Conservation (phyloP, 78 protist species). For the Carpediemonas membranifera region DNA sequence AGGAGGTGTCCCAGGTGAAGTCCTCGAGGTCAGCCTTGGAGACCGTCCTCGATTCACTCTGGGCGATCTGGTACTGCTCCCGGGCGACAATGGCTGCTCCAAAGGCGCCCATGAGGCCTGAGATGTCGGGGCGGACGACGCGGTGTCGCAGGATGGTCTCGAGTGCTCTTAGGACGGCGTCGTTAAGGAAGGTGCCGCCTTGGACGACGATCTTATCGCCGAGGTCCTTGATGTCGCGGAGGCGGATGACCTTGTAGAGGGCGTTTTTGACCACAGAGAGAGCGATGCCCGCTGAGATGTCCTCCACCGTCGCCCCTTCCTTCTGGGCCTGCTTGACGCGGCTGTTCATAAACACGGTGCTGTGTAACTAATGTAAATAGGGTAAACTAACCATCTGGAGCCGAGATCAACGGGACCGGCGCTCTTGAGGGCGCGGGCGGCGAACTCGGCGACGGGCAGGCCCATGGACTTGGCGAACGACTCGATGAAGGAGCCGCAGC, state of each 20-base stretch:
- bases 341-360: constrained; percentile 29
- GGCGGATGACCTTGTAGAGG: constrained; percentile 18
- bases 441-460: background rate
- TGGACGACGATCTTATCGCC: constrained; percentile 14
- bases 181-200: constrained; percentile 26
- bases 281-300: constrained; percentile 22
- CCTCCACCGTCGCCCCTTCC: constrained; percentile 8
- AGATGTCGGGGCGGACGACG: constrained; percentile 16
- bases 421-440: background rate
- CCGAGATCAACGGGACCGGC: constrained; percentile 16
- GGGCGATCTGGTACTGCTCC: no score
- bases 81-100: constrained; percentile 8
- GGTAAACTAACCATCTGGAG: no score
- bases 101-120: constrained; percentile 23
- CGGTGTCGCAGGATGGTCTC: background rate
- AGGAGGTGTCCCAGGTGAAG: background rate
- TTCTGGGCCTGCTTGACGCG: constrained; percentile 30
- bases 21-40: background rate
- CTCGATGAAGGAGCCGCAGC: constrained; percentile 22
- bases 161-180: constrained; percentile 5
- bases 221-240: background rate
- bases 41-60: no score
- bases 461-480: background rate
- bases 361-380: no score
- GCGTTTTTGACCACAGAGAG: constrained; percentile 25